Conservation (phyloP, 225 moss, liverwort and hornwort species). For the Bryoerythrophyllum caledonicum region DNA sequence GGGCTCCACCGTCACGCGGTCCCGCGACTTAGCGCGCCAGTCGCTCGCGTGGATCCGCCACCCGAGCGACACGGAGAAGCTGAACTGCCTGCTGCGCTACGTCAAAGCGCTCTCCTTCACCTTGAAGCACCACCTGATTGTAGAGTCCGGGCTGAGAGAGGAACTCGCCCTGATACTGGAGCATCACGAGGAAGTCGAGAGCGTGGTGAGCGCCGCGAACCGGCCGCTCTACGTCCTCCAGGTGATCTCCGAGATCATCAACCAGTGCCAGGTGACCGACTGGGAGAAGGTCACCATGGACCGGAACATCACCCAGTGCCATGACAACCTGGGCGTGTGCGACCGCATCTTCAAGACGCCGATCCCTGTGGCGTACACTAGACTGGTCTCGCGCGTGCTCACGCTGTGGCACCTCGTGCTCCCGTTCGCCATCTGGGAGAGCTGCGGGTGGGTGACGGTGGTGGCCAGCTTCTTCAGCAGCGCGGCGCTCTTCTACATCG, state of each 20-base stretch:
- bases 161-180: constrained; percentile 15
- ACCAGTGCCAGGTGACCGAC: constrained; percentile 40
- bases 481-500: constrained; percentile 37
- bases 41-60: constrained; percentile 54
- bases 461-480: constrained; percentile 37
- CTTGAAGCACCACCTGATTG: constrained; percentile 40
- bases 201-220: constrained; percentile 14
- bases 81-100: constrained; percentile 47
- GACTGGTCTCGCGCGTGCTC: constrained; percentile 42
- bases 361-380: constrained; percentile 66
- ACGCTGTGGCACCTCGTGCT: constrained; percentile 43
- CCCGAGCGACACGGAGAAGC: constrained; percentile 45
- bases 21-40: constrained; percentile 64
- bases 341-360: constrained; percentile 73
- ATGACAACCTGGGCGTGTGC: constrained; percentile 66
- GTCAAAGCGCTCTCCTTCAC: constrained; percentile 60
- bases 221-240: constrained; percentile 62
- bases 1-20: constrained; percentile 52
- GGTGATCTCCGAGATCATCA: constrained; percentile 57
- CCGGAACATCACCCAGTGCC: constrained; percentile 49
- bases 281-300: constrained; percentile 60
- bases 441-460: constrained; percentile 32
- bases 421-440: constrained; percentile 39
- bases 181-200: constrained; percentile 6
- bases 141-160: background rate